Evolutionary conservation across 169 alveolate genomes (phyloP), one percentile per base, ranked within the genome.

Genomic region (Cyclospora cayetanensis): DNA sequence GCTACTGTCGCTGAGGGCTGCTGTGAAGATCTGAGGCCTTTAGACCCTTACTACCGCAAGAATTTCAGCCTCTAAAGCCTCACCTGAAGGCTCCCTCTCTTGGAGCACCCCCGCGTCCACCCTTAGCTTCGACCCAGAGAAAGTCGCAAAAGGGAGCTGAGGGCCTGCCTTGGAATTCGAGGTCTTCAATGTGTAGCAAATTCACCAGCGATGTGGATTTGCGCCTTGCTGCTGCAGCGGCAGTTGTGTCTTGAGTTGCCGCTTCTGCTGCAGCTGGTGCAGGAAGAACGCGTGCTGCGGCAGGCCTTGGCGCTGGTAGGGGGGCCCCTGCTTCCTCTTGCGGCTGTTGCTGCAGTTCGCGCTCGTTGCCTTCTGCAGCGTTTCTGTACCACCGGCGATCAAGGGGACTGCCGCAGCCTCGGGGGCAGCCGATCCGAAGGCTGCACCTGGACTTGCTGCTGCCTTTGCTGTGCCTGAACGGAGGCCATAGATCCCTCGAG

Each of bases 31-130:
- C 12, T 65, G 77, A 27, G n/a, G 34, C 34, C 35, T 15, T 15
- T 9, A 65, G 25, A 9, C n/a, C 27, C 77, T 15, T 9, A 9
- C 9, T 12, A 65, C 12, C 15, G 34, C 18, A 9, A n/a, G n/a
- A n/a, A n/a, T n/a, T n/a, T n/a, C n/a, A 65, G 31, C 25, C 77
- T 41, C 77, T 65, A 65, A 65, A 52, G 37, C 20, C 93, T 74
- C 43, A 90, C 93, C 94, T 27, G 76, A 72, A 53, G 2, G 91
- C 77, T 2, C 77, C 70, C 22, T 41, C 34, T 43, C 66, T 63
- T n/a, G 85, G 90, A 34, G 77, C 43, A 12, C 94, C 94, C 12
- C 94, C 94, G 27, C 66, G 39, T 9, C 94, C 94, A 52, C 85
- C 90, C 41, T 83, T 63, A 27, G 55, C 92, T 31, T 41, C 55